A percentile compares a stretch with the other conserved stretches of the same genome.
Evolutionary conservation across 768 basidiomycete species (phyloP).

Genomic region (Mrakia hoshinonis): DNA sequence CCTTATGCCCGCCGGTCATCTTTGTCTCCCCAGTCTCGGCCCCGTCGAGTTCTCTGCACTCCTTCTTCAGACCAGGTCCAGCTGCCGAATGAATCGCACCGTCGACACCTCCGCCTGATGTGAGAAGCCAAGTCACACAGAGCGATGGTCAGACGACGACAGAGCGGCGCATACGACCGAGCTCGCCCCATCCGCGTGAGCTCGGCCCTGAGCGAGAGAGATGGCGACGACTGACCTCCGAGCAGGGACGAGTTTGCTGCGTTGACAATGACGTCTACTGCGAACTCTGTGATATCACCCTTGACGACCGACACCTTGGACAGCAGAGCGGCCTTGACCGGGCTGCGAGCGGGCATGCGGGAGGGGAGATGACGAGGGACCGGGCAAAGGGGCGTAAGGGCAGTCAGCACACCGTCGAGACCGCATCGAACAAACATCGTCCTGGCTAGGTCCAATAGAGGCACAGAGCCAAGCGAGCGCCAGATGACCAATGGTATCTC

Average conservation of each 20-base stretch:
- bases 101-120: conserved; percentile 41
- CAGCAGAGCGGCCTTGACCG: not conserved
- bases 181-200: not conserved
- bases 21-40: conserved; percentile 42
- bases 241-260: conserved; percentile 41
- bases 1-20: conserved; percentile 39
- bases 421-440: no score
- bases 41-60: conserved; percentile 39
- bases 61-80: conserved; percentile 38
- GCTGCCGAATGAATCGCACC: conserved; percentile 43
- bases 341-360: not conserved
- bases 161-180: not conserved
- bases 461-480: no score
- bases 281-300: conserved; percentile 21
- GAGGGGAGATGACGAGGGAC: not conserved
- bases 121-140: not conserved
- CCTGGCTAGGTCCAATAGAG: no score
- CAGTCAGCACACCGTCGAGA: not conserved
- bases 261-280: conserved; percentile 38
- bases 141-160: not conserved
- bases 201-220: not conserved
- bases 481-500: no score
- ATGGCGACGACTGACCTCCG: conserved; percentile 25
- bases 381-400: not conserved
- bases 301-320: not conserved